Evolutionary conservation across 1,284 basidiomycete species (phyloP).

Genomic region (Sporisorium scitamineum): DNA sequence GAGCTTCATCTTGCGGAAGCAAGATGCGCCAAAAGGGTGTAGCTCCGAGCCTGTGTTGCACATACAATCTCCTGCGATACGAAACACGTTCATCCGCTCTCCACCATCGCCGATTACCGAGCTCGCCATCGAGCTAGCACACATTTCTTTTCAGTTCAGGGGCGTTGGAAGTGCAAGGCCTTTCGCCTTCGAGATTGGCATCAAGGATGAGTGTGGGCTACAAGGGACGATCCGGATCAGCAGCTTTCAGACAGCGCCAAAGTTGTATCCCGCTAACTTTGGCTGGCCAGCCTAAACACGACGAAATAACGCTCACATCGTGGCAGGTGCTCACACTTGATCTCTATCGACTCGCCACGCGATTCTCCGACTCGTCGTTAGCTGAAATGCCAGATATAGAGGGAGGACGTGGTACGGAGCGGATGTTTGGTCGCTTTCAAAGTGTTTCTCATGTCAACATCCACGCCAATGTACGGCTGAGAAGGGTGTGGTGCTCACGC

Average conservation of each 20-base stretch:
- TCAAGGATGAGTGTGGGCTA: conserved; percentile 76
- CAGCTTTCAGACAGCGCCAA: conserved; percentile 79
- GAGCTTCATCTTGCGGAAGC: conserved; percentile 11
- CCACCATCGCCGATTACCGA: conserved; percentile 24
- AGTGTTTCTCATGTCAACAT: conserved; percentile 24
- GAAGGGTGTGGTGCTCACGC: conserved; percentile 33
- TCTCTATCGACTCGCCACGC: conserved; percentile 13
- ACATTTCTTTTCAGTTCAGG: conserved; percentile 81
- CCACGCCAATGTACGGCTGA: conserved; percentile 29
- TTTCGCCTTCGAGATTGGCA: conserved; percentile 81
- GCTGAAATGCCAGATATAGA: not conserved
- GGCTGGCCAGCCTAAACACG: conserved; percentile 7
- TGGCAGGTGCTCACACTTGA: conserved; percentile 38
- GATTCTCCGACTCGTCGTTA: conserved; percentile 12
- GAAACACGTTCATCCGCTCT: conserved; percentile 79
- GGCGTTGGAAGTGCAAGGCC: conserved; percentile 74
- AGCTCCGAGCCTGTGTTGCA: conserved; percentile 79
- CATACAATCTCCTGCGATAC: conserved; percentile 80
- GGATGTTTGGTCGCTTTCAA: conserved; percentile 16
- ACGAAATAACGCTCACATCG: conserved; percentile 23
- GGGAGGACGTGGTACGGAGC: not conserved
- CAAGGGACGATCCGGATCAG: conserved; percentile 78
- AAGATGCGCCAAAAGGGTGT: conserved; percentile 15
- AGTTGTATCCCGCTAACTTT: conserved; percentile 21
- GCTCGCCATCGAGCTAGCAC: conserved; percentile 79